A percentile compares a stretch with the other conserved stretches of the same genome.
Evolutionary conservation across 805 yeast genomes (phyloP).

Genomic region (Clavispora fructus): DNA sequence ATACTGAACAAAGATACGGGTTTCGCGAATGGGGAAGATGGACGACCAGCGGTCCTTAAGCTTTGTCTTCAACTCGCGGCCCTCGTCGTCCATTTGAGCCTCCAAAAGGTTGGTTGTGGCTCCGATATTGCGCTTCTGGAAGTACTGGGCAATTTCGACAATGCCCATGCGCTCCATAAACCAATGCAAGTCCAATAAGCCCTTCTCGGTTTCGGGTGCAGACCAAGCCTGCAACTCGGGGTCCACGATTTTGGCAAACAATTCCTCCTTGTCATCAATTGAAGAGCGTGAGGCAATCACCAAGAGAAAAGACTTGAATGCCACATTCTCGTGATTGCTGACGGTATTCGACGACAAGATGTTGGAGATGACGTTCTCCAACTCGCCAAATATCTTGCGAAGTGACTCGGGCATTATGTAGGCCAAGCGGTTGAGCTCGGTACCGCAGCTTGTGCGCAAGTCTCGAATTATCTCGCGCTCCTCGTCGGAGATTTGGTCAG

Average conservation of each 20-base stretch:
- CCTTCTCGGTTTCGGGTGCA: slow-evolving; percentile 84
- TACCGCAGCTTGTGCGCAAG: slow-evolving; percentile 85
- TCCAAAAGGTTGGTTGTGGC: slow-evolving; percentile 69
- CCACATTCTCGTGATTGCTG: slow-evolving; percentile 86
- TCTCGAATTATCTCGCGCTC: slow-evolving; percentile 79
- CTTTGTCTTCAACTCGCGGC: slow-evolving; percentile 66
- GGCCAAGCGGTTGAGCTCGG: slow-evolving; percentile 90
- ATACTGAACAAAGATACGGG: slow-evolving; percentile 90
- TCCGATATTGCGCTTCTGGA: slow-evolving; percentile 73
- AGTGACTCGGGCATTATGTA: slow-evolving; percentile 90
- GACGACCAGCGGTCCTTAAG: slow-evolving; percentile 90
- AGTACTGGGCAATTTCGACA: slow-evolving; percentile 87
- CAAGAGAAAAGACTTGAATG: slow-evolving; percentile 84
- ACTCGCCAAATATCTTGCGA: slow-evolving; percentile 71
- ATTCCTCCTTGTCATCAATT: slow-evolving; percentile 63
- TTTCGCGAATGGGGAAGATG: slow-evolving; percentile 91
- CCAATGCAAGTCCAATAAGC: slow-evolving; percentile 88
- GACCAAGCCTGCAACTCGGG: slow-evolving; percentile 93
- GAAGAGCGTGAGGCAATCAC: slow-evolving; percentile 89
- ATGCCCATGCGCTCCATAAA: slow-evolving; percentile 97
- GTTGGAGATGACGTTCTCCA: slow-evolving; percentile 74
- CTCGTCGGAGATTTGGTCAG: slow-evolving; percentile 61
- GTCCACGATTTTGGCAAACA: slow-evolving; percentile 85
- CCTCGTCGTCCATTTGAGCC: slow-evolving; percentile 87
- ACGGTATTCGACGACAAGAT: slow-evolving; percentile 66